Conservation (phyloP, 2,329 filamentous ascomycete genomes). For the Cladosporium sp. region DNA sequence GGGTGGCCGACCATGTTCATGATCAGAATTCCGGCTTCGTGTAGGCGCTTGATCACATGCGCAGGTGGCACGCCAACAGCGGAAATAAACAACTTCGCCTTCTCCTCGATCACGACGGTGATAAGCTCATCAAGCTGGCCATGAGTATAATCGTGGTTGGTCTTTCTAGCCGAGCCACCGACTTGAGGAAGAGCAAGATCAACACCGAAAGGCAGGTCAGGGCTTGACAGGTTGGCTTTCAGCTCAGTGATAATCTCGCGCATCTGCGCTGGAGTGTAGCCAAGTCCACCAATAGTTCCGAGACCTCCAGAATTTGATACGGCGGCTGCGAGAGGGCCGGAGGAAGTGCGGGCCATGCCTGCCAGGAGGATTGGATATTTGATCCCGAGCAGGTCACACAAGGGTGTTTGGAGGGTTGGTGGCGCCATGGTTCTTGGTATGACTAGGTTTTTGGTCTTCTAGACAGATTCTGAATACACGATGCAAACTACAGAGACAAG, state of each 20-base stretch:
- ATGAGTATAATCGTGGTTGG: slow-evolving; percentile 93
- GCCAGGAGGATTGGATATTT: slow-evolving; percentile 87
- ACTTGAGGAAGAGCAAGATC: slow-evolving; percentile 91
- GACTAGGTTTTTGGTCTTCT: background rate
- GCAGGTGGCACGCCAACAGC: slow-evolving; percentile 85
- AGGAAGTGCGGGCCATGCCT: slow-evolving; percentile 87
- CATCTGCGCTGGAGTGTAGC: slow-evolving; percentile 73
- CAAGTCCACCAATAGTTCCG: slow-evolving; percentile 62
- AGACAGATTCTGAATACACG: background rate
- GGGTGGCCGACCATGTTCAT: slow-evolving; percentile 99
- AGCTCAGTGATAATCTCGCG: slow-evolving; percentile 82
- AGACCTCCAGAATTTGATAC: slow-evolving; percentile 88
- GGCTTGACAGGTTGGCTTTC: slow-evolving; percentile 69
- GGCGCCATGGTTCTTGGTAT: slow-evolving; percentile 29
- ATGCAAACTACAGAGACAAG: background rate
- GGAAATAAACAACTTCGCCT: slow-evolving; percentile 81
- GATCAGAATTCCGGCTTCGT: slow-evolving; percentile 76
- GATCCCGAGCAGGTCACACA: slow-evolving; percentile 78
- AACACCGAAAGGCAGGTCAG: slow-evolving; percentile 80
- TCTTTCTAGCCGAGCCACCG: slow-evolving; percentile 79
- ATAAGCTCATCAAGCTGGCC: slow-evolving; percentile 87
- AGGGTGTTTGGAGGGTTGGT: slow-evolving; percentile 69
- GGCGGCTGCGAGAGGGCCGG: slow-evolving; percentile 76
- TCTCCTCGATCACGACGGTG: slow-evolving; percentile 79
- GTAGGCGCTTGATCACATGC: slow-evolving; percentile 72